These are phyloP conservation scores for Leccinum uliginosum DNA, from an alignment of 768 basidiomycete species.

Conservation along the genomic window DNA sequence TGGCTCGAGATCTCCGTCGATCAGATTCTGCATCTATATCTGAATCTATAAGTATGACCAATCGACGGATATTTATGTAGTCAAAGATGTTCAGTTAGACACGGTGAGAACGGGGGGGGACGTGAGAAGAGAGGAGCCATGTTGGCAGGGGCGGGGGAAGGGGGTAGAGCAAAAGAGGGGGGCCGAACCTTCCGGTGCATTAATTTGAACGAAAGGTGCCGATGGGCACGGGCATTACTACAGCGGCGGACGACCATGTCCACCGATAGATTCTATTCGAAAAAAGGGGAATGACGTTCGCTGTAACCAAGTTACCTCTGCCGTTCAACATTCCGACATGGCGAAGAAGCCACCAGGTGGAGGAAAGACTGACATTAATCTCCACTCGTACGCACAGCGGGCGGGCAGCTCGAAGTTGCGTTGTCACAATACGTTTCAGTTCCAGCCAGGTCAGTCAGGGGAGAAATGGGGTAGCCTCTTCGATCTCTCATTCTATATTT, in stretches of 20 bases:
- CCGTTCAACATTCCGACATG: not conserved
- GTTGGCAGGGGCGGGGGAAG: not conserved
- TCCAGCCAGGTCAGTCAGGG: not conserved
- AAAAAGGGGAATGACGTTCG: not conserved
- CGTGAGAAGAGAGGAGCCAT: not conserved
- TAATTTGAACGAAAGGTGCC: not conserved
- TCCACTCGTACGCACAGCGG: not conserved
- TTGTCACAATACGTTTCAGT: conserved; percentile 3
- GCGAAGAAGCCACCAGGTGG: not conserved
- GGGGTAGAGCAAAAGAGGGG: not conserved
- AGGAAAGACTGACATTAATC: not conserved
- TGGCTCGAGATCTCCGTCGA: not conserved
- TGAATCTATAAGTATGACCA: not conserved
- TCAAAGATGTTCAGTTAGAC: not conserved
- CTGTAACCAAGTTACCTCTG: not conserved
- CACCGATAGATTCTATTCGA: not conserved
- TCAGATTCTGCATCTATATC: not conserved
- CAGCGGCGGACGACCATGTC: not conserved
- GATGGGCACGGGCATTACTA: not conserved
- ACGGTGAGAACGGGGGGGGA: not conserved
- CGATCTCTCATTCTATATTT: not conserved
- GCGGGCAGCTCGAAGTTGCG: not conserved
- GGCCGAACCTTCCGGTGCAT: not conserved
- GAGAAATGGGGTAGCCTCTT: not conserved
- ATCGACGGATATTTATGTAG: not conserved